Percentiles rank a stretch among this genome's conserved stretches.
Conservation (phyloP, 78 protist genomes). For the Dictyostelium intermedium region DNA sequence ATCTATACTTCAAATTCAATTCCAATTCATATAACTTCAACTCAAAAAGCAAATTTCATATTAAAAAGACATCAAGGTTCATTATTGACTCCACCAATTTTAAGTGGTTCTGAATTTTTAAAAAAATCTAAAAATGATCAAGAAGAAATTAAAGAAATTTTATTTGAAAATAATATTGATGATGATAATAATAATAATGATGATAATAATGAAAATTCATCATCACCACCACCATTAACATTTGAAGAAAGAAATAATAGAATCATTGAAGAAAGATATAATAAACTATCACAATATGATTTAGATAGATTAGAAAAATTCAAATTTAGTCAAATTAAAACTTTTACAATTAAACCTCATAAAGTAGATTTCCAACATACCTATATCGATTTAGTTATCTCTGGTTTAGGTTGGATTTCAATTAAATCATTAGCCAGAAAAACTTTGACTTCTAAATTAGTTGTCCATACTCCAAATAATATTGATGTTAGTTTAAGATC, state of each 20-base stretch:
- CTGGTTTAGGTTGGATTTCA: conserved; percentile 77
- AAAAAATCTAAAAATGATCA: not conserved
- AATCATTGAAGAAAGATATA: not conserved
- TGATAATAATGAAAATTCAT: too few relatives aligned
- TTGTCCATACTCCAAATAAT: conserved; percentile 14
- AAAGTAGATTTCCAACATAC: conserved; percentile 53
- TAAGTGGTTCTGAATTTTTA: not conserved
- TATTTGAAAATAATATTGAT: not conserved
- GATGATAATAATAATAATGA: too few relatives aligned
- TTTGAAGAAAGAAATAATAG: not conserved
- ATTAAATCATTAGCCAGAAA: conserved; percentile 36
- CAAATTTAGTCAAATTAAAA: not conserved
- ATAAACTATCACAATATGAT: not conserved
- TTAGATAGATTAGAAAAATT: not conserved
- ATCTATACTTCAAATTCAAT: conserved; percentile 15
- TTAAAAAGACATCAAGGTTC: conserved; percentile 33
- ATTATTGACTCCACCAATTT: conserved; percentile 55
- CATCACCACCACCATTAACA: too few relatives aligned
- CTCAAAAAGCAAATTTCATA: conserved; percentile 19
- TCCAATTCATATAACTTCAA: conserved; percentile 18
- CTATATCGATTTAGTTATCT: conserved; percentile 43
- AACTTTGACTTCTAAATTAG: not conserved
- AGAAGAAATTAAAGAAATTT: not conserved
- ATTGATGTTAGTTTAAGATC: conserved; percentile 35
- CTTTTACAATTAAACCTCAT: conserved; percentile 32